Conservation (phyloP, 2,329 filamentous ascomycete species). For the Blastomyces emzantsi region DNA sequence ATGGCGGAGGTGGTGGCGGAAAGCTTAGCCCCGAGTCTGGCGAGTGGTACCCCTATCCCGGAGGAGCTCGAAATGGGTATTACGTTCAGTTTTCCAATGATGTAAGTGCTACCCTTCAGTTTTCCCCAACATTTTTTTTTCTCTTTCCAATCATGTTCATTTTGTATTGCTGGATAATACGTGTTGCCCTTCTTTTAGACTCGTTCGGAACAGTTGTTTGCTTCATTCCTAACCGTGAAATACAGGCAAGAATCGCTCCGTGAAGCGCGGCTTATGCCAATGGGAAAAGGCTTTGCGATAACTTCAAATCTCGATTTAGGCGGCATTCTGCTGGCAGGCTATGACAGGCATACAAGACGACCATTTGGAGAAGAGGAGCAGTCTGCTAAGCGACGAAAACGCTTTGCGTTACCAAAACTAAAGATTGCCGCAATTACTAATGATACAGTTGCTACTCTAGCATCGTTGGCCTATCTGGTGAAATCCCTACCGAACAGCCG, state of each 20-base stretch:
- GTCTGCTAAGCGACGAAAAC: constrained; percentile 37
- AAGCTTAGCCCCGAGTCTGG: constrained; percentile 34
- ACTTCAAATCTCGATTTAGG: constrained; percentile 47
- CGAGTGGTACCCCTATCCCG: constrained; percentile 29
- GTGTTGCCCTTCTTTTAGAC: not conserved
- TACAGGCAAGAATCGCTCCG: constrained; percentile 45
- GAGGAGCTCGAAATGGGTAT: constrained; percentile 42
- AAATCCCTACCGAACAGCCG: constrained; percentile 52
- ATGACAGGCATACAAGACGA: constrained; percentile 43
- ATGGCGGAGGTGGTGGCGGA: constrained; percentile 63
- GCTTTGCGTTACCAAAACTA: constrained; percentile 52
- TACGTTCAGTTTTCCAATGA: constrained; percentile 44
- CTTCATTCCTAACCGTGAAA: constrained; percentile 14
- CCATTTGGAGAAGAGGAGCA: constrained; percentile 32
- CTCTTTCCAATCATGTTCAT: not conserved
- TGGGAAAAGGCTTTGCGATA: constrained; percentile 52
- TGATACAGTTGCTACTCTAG: constrained; percentile 69
- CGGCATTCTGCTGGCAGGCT: constrained; percentile 46
- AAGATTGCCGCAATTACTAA: constrained; percentile 70
- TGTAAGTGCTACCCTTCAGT: constrained; percentile 28
- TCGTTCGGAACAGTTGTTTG: not conserved
- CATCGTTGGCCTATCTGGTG: constrained; percentile 66
- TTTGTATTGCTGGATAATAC: not conserved
- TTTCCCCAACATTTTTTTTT: not conserved
- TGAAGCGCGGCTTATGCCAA: constrained; percentile 48